A percentile compares a stretch with the other conserved stretches of the same genome.
phyloP scores from a whole-genome alignment of 2,329 filamentous ascomycete species.

The Exserohilum turcica region DNA sequence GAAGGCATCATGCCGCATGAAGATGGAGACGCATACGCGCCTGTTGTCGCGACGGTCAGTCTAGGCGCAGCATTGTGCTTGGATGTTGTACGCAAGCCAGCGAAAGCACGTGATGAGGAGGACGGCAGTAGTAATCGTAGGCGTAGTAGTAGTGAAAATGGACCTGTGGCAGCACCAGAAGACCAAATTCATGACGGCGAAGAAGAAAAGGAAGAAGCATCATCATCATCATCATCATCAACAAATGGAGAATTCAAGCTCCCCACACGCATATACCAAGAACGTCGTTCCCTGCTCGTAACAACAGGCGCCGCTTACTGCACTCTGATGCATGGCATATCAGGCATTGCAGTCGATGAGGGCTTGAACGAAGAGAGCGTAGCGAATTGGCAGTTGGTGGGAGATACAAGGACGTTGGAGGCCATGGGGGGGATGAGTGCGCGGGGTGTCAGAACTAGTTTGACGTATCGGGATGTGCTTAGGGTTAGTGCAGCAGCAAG shows the following conservation, averaged over 20 bases:
- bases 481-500: conserved; percentile 41
- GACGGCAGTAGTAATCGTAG: conserved; percentile 55
- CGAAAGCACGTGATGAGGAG: conserved; percentile 43
- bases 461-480: conserved; percentile 87
- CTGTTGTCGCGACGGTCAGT: conserved; percentile 88
- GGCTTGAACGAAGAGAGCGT: conserved; percentile 63
- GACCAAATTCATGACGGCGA: too few relatives aligned
- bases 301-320: conserved; percentile 72
- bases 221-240: too few relatives aligned
- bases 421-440: conserved; percentile 59
- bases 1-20: conserved; percentile 98
- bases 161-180: too few relatives aligned
- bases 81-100: conserved; percentile 65
- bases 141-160: background rate
- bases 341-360: conserved; percentile 67
- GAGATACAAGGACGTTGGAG: conserved; percentile 51
- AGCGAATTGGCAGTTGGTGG: conserved; percentile 73
- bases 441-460: conserved; percentile 68
- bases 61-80: conserved; percentile 78
- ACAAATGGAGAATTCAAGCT: conserved; percentile 15
- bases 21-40: conserved; percentile 85
- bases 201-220: background rate
- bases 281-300: conserved; percentile 78
- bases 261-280: conserved; percentile 71
- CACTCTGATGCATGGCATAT: conserved; percentile 75